Evolutionary conservation across 1,284 basidiomycete species (phyloP).

Genomic region (Stygiomarasmius scandens): DNA sequence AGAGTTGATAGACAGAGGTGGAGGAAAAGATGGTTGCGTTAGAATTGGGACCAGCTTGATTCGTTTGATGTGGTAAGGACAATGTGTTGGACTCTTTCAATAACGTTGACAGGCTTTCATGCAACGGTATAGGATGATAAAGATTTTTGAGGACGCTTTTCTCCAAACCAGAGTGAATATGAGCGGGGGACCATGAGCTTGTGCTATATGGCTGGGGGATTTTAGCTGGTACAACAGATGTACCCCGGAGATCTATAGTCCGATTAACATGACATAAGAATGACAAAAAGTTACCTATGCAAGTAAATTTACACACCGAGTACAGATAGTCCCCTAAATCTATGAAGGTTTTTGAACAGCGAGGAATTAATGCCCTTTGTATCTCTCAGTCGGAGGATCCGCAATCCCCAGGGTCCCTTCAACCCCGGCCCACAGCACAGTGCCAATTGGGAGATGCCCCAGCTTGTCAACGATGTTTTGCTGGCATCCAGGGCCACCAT

Average conservation of each 20-base stretch:
- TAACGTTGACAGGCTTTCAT: constrained; percentile 8
- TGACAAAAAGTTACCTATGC: background rate
- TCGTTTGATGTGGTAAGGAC: background rate
- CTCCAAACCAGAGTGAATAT: background rate
- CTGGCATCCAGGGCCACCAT: constrained; percentile 66
- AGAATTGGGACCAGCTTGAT: background rate
- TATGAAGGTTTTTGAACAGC: constrained; percentile 40
- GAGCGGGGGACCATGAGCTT: background rate
- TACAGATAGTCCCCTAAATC: constrained; percentile 57
- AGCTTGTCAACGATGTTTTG: constrained; percentile 49
- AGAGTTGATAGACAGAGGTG: constrained; percentile 9
- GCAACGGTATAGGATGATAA: constrained; percentile 17
- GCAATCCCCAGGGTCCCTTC: constrained; percentile 58
- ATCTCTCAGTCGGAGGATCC: constrained; percentile 53
- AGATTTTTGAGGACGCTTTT: background rate
- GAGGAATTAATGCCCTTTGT: constrained; percentile 47
- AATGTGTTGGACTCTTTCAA: background rate
- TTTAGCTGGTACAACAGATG: constrained; percentile 25
- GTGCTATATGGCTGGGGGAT: constrained; percentile 10
- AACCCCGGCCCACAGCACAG: constrained; percentile 32
- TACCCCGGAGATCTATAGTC: constrained; percentile 54
- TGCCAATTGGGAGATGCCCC: constrained; percentile 51
- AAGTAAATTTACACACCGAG: constrained; percentile 44
- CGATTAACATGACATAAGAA: constrained; percentile 9
- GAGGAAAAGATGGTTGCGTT: constrained; percentile 6